Conservation (phyloP, 2,329 filamentous ascomycete species). For the Curvularia sp. region DNA sequence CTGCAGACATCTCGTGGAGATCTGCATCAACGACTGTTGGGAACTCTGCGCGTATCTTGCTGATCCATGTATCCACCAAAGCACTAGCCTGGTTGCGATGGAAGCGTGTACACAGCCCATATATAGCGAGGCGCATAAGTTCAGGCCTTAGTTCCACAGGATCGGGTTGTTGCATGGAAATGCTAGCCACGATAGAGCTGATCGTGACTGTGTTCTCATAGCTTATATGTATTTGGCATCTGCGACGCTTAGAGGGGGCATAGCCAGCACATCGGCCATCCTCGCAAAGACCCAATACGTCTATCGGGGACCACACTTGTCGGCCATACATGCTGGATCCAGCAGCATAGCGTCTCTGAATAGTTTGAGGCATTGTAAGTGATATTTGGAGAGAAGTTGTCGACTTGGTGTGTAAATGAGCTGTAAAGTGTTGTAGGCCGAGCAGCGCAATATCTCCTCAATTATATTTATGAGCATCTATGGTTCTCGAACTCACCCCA, state of each 20-base stretch:
- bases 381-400: neutral
- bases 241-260: conserved; percentile 17
- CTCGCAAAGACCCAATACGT: conserved; percentile 18
- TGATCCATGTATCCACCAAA: conserved; percentile 13
- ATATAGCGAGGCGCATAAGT: conserved; percentile 17
- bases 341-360: neutral
- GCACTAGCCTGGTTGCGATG: conserved; percentile 8
- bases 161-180: conserved; percentile 8
- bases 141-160: conserved; percentile 10
- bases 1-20: neutral
- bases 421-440: neutral
- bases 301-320: conserved; percentile 15
- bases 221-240: conserved; percentile 16
- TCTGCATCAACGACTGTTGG: neutral
- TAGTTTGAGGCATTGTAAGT: neutral
- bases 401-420: neutral
- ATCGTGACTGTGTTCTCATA: conserved; percentile 1
- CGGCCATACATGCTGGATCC: neutral
- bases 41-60: conserved; percentile 10
- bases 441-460: neutral
- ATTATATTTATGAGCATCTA: neutral
- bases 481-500: neutral
- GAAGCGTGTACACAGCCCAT: conserved; percentile 15
- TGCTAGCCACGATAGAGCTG: neutral
- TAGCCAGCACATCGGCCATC: conserved; percentile 21